Evolutionary conservation across 208 protist genomes (phyloP).

Genomic region (Porcisia deanei): DNA sequence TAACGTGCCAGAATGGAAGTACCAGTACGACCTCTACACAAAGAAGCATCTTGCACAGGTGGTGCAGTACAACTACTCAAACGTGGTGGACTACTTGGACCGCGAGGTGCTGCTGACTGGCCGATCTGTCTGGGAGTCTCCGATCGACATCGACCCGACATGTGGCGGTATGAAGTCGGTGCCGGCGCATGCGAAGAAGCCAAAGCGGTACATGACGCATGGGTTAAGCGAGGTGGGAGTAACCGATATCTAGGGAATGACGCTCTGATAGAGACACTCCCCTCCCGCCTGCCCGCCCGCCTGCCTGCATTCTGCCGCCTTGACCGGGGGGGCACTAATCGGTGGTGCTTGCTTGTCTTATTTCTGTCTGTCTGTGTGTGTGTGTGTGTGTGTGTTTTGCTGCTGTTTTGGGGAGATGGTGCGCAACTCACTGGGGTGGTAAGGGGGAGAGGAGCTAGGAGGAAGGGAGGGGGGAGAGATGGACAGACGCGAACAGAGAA

Average conservation of each 20-base stretch:
- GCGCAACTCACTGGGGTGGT: background rate
- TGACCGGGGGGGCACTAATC: background rate
- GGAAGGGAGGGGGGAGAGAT: conserved; percentile 1
- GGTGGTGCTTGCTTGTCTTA: background rate
- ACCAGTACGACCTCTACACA: conserved; percentile 79
- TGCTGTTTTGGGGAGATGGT: background rate
- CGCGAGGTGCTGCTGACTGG: conserved; percentile 90
- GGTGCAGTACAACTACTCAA: conserved; percentile 91
- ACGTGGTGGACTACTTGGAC: conserved; percentile 93
- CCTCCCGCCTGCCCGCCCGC: no score
- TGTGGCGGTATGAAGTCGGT: conserved; percentile 82
- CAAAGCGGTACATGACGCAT: conserved; percentile 68
- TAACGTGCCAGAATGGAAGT: conserved; percentile 87
- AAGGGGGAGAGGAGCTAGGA: background rate
- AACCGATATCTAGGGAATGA: conserved; percentile 67
- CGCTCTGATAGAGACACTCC: background rate
- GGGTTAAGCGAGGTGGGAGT: conserved; percentile 60
- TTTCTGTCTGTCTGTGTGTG: background rate
- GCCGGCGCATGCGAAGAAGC: conserved; percentile 80
- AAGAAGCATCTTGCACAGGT: conserved; percentile 74
- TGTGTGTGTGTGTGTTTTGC: background rate
- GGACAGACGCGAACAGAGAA: no score
- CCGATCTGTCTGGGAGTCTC: conserved; percentile 88
- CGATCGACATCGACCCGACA: conserved; percentile 86
- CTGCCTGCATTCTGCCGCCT: no score